phyloP scores from a whole-genome alignment of 805 yeast species.

The Pichia occidentalis region DNA sequence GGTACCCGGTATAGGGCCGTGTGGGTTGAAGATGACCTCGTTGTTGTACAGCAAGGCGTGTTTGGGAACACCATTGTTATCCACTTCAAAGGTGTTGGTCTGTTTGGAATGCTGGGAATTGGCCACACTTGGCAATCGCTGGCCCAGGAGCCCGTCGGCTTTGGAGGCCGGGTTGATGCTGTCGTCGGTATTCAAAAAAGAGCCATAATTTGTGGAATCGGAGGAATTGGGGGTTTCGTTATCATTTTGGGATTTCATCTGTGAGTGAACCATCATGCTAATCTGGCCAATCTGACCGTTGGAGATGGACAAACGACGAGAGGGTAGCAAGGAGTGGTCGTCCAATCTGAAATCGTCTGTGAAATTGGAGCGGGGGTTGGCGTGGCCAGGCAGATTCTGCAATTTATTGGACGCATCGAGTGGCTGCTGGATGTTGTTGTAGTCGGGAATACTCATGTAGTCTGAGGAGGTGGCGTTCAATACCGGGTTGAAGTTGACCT shows the following conservation, averaged over 20 bases:
- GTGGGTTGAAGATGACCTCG: slow-evolving; percentile 47
- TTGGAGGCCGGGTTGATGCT: slow-evolving; percentile 8
- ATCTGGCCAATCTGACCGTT: slow-evolving; percentile 83
- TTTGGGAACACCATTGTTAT: slow-evolving; percentile 36
- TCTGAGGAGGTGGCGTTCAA: too few species aligned
- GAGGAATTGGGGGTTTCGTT: slow-evolving; percentile 5
- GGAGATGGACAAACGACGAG: slow-evolving; percentile 72
- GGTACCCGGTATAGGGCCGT: slow-evolving; percentile 56
- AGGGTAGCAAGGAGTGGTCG: slow-evolving; percentile 20
- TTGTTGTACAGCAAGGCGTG: slow-evolving; percentile 48
- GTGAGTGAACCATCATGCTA: slow-evolving; percentile 26
- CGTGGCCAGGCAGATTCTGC: too few species aligned
- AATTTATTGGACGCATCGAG: too few species aligned
- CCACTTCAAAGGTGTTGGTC: slow-evolving; percentile 18
- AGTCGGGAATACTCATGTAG: too few species aligned
- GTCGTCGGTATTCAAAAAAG: slow-evolving; percentile 13
- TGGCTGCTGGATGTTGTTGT: slow-evolving; percentile 1
- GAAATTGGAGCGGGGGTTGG: too few species aligned
- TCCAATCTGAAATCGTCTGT: slow-evolving; percentile 2
- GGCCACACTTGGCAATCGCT: too few species aligned
- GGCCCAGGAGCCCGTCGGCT: neutral
- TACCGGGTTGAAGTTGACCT: too few species aligned
- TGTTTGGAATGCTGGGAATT: slow-evolving; percentile 11
- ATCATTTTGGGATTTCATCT: neutral
- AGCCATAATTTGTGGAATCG: slow-evolving; percentile 7